These are phyloP conservation scores for Phialocephala subalpina DNA, from an alignment of 2,329 filamentous ascomycete species.

Conservation along the genomic window DNA sequence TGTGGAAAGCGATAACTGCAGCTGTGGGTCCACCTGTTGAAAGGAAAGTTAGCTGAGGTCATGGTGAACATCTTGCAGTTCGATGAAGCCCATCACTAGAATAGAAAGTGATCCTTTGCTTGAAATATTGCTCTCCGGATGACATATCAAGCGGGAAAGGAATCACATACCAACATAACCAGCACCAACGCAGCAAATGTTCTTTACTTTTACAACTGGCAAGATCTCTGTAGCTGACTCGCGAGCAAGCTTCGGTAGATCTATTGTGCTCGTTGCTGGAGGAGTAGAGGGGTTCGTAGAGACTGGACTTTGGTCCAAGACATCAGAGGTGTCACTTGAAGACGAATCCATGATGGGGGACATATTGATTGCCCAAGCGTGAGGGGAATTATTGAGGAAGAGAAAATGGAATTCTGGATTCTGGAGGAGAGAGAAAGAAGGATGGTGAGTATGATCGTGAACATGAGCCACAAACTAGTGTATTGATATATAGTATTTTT, in stretches of 20 bases:
- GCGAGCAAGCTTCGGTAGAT: conserved; percentile 10
- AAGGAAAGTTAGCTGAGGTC: not conserved
- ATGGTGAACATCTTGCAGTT: not conserved
- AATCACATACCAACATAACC: conserved; percentile 15
- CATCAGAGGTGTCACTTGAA: conserved; percentile 14
- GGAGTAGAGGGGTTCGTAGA: conserved; percentile 15
- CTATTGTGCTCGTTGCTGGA: not conserved
- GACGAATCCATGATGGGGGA: conserved; percentile 14
- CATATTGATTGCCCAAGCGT: conserved; percentile 1
- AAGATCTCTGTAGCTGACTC: conserved; percentile 7
- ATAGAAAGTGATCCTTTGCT: not conserved
- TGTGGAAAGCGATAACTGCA: conserved; percentile 76
- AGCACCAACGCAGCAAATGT: conserved; percentile 17
- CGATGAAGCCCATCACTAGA: not conserved
- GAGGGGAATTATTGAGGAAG: not conserved
- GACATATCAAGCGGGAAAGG: not conserved
- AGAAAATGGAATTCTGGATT: not conserved
- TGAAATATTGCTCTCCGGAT: not conserved
- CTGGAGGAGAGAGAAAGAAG: not conserved
- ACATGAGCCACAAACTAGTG: not conserved
- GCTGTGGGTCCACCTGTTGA: conserved; percentile 72
- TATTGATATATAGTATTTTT: not conserved
- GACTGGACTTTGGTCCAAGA: conserved; percentile 6
- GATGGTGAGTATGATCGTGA: not conserved
- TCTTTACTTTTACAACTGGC: conserved; percentile 8